Base-by-base conservation (phyloP, 2,329 filamentous ascomycete genomes). In the Fusarium sp. region DNA sequence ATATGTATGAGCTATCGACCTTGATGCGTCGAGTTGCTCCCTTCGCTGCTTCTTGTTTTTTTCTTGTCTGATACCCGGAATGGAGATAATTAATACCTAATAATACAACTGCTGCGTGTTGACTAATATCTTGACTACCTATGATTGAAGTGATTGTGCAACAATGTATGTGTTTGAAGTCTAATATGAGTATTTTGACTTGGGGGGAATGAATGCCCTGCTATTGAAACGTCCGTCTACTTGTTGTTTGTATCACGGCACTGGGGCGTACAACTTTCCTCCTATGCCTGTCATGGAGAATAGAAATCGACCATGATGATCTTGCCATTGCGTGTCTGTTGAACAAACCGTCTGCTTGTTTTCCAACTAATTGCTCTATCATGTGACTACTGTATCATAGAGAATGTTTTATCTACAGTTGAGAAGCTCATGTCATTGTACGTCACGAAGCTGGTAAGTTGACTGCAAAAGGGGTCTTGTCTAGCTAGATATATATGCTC, bases 21-120 rank as follows among this genome's bases (percentile, higher is more conserved):
- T 67, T 24, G 52, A 58, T 43, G 48, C 50, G 67, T 68, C 60
- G 65, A 66, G 35, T 63, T 58, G 69, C 58, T 62, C 53, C 56
- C 65, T 62, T 62, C 66, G 66, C 64, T 75, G 73, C 71, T 75
- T 73, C 69, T 71, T 65, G 52, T 63, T 57, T 67, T 55, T 65
- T 70, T 69, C 57, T 79, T 75, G 77, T 79, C 78, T 78, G 79
- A 80, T 80, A 80, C 79, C 79, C 79, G 73, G 73, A 69, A 77
- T 68, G 74, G 73, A 77, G 75, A 78, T 79, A 78, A 75, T 73
- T 80, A 81, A 81, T 81, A 81, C 72, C 74, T 82, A 81, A 80
- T 81, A 80, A 80, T 79, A 78, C 74, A 77, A 76, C 62, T 78
- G 76, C 73, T 78, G 74, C 75, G 74, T 79, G 75, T 76, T 75